A percentile compares a stretch with the other conserved stretches of the same genome.
These are phyloP conservation scores for Serpula lacrymans DNA, from an alignment of 768 basidiomycete species.

Conservation along the genomic window DNA sequence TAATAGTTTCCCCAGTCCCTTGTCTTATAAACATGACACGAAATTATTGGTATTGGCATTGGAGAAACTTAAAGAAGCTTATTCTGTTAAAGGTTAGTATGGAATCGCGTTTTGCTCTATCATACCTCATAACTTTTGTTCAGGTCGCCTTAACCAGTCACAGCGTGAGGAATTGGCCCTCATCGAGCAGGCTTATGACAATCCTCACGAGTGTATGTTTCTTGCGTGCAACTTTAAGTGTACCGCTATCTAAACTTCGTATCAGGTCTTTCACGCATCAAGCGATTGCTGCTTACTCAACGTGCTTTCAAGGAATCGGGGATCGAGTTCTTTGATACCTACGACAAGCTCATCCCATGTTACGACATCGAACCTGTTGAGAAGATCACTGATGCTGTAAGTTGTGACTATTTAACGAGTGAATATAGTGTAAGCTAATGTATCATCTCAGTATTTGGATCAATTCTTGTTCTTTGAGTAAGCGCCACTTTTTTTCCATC, in stretches of 20 bases:
- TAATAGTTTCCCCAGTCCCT: constrained; percentile 48
- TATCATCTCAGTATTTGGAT: constrained; percentile 70
- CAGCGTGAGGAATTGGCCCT: constrained; percentile 97
- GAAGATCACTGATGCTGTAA: constrained; percentile 97
- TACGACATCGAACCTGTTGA: constrained; percentile 99
- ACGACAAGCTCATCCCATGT: constrained; percentile 97
- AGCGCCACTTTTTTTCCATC: constrained; percentile 11
- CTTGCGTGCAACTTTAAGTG: not conserved
- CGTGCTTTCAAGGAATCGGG: constrained; percentile 98
- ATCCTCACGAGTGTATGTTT: constrained; percentile 89
- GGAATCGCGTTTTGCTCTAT: not conserved
- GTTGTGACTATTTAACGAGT: constrained; percentile 21
- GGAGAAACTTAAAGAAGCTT: constrained; percentile 98
- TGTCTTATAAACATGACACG: constrained; percentile 99
- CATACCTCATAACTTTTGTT: not conserved
- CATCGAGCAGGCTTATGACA: constrained; percentile 99
- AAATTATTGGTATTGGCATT: constrained; percentile 94
- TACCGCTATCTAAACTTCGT: constrained; percentile 2
- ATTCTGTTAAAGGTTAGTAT: constrained; percentile 80
- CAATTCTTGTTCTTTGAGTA: constrained; percentile 98
- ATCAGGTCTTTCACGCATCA: constrained; percentile 91
- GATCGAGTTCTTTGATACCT: constrained; percentile 96
- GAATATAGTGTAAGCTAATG: constrained; percentile 10
- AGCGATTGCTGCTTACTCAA: constrained; percentile 93
- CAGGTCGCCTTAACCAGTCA: constrained; percentile 88